Percentiles rank a stretch among this genome's conserved stretches.
These are phyloP conservation scores for Lineolata rhizophorae DNA, from an alignment of 495 filamentous ascomycete genomes.

Conservation along the genomic window DNA sequence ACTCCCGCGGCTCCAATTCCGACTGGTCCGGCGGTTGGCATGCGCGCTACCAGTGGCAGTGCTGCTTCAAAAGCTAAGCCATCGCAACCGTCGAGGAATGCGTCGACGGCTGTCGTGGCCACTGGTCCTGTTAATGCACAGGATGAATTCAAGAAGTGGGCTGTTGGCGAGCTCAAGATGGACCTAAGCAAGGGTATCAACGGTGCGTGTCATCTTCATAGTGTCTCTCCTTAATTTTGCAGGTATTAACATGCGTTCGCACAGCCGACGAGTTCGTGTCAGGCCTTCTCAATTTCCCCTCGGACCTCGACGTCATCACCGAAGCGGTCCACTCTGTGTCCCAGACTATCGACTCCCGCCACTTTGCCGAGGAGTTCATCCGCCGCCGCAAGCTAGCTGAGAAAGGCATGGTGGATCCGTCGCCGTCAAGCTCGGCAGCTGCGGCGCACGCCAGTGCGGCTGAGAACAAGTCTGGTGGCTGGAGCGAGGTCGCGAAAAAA, in stretches of 20 bases:
- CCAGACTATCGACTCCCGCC: constrained; percentile 68
- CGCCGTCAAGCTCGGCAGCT: constrained; percentile 4
- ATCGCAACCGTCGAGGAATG: no score
- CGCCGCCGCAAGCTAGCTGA: constrained; percentile 81
- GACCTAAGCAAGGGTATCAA: constrained; percentile 38
- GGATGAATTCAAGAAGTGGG: constrained; percentile 91
- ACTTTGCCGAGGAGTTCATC: constrained; percentile 87
- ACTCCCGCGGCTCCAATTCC: constrained; percentile 29
- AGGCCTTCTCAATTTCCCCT: constrained; percentile 48
- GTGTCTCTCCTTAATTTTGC: not conserved
- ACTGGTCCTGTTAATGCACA: constrained; percentile 31
- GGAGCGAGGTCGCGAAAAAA: constrained; percentile 98
- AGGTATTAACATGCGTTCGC: no score
- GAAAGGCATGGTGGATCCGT: constrained; percentile 51
- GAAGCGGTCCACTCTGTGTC: constrained; percentile 74
- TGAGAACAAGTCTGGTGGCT: constrained; percentile 40
- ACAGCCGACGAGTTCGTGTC: constrained; percentile 58
- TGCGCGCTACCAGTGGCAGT: constrained; percentile 22
- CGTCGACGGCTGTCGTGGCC: no score
- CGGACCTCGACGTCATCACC: constrained; percentile 58
- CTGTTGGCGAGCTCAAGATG: constrained; percentile 45
- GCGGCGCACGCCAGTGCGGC: constrained; percentile 25
- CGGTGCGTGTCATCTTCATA: constrained; percentile 19
- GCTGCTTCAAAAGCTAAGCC: constrained; percentile 20
- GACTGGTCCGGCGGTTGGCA: constrained; percentile 25